Base-by-base conservation (phyloP, 1,284 basidiomycete genomes). In the Malassezia dermatis region DNA sequence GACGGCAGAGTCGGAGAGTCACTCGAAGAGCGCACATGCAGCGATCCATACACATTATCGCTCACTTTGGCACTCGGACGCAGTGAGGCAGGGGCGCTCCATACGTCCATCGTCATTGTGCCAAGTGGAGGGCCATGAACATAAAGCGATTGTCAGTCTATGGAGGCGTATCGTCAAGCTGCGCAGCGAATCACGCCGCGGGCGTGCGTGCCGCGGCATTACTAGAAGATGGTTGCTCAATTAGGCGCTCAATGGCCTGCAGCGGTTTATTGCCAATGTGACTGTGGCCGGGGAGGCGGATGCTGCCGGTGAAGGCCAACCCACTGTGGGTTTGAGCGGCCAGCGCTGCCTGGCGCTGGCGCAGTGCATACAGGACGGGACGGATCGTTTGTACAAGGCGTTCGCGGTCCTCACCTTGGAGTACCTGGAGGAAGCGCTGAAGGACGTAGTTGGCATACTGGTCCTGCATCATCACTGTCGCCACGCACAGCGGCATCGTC, bases 31-130 rank as follows among this genome's bases (percentile, higher is more conserved):
- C 28, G n/a, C 2, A 41, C 42, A 19, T 37, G 31, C 12, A 23
- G 7, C 24, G 51, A 13, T 1, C 51, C 51, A 13, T 39, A 83
- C 27, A 95, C 86, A 75, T 96, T 94, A 76, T 95, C 91, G 65
- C 85, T 81, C 2, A 85, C 80, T 71, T 90, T 91, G 2, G 86
- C 84, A 0, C 89, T 93, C 0, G 93, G 91, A 68, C 96, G 89
- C 15, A 67, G 55, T 34, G 65, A 64, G 26, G 66, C 68, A 27
- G 63, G 28, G 3, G 40, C 48, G 39, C 15, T 21, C 48, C 48
- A 51, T 19, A 51, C 28, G 34, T 37, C 32, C 34, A n/a, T 19
- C 15, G 48, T 23, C 19, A 27, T 27, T 4, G 41, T n/a, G 13
- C 21, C 24, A 43, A 43, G 41, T n/a, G 41, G 37, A 39, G 37